Base-by-base conservation (phyloP, 2,329 filamentous ascomycete genomes). In the Diaporthe humulicola region DNA sequence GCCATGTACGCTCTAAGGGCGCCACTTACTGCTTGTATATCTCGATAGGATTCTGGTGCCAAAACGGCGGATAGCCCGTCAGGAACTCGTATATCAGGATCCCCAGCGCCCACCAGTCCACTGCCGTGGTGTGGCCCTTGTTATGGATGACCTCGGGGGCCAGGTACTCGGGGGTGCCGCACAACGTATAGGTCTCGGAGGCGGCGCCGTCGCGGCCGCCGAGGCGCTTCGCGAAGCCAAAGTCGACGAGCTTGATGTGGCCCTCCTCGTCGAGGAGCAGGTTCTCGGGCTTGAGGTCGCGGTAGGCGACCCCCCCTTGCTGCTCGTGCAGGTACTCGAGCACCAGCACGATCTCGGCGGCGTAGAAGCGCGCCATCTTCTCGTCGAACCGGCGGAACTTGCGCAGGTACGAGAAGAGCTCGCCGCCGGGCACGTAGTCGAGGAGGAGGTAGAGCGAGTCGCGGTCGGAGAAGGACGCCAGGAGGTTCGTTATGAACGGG, bases 71-170 rank as follows among this genome's bases (percentile, higher is more conserved):
- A 80, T 96, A 95, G 38, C 94, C 94, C 14, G 94, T 95, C 66
- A 96, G 85, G 81, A 96, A 96, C 81, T 97, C 94, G 83, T 95
- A 96, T 75, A 96, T 92, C 73, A 97, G 84, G 78, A 96, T 95
- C 36, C 94, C 94, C 78, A 97, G 87, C 0, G 94, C 94, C 94
- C 94, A 96, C 94, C 94, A 96, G 86, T 96, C 94, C 48, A 96
- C 94, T 19, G 94, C 93, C 3, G 90, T 92, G 3, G 90, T 92
- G 80, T 93, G 91, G 17, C 93, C 94, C 81, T 94, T 95, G 82
- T 95, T 95, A 78, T 95, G 91, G 78, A 96, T 96, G 56, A 96
- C 94, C 85, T 96, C 94, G 7, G 94, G 94, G 2, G 94, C 94
- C 60, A 96, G 90, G 82, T 96, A 96, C 81, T 96, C 94, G 60